phyloP scores from a whole-genome alignment of 345 rosid species.

The Hypericum perforatum region DNA sequence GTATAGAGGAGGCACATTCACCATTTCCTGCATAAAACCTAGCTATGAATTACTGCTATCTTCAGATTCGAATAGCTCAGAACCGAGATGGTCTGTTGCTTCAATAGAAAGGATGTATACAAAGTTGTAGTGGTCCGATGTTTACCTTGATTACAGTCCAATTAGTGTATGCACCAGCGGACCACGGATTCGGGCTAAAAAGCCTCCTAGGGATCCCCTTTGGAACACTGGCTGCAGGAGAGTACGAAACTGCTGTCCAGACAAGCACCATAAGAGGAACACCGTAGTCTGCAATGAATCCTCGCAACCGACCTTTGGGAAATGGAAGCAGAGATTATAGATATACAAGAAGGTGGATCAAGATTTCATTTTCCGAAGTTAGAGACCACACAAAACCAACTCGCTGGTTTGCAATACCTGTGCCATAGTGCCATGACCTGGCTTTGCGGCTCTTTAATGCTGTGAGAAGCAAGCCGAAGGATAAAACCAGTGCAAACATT shows the following conservation, averaged over 20 bases:
- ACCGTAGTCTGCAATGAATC: constrained; percentile 83
- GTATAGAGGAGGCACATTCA: constrained; percentile 67
- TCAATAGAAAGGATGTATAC: neutral
- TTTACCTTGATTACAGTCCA: constrained; percentile 79
- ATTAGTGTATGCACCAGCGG: constrained; percentile 73
- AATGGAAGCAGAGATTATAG: neutral
- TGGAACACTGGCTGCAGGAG: constrained; percentile 61
- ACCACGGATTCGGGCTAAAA: constrained; percentile 97
- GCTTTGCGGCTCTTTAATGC: constrained; percentile 75
- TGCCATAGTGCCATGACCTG: constrained; percentile 81
- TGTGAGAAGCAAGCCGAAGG: constrained; percentile 70
- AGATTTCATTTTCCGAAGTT: too few relatives aligned
- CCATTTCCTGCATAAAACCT: constrained; percentile 54
- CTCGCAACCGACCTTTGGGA: constrained; percentile 58
- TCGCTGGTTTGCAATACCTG: constrained; percentile 31
- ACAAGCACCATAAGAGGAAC: constrained; percentile 86
- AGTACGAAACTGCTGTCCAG: constrained; percentile 78
- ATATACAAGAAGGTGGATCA: neutral
- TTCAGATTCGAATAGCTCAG: constrained; percentile 2
- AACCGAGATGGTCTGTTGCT: neutral
- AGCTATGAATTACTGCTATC: constrained; percentile 14
- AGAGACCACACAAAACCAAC: too few relatives aligned
- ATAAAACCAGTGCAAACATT: constrained; percentile 75
- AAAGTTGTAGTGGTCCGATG: constrained; percentile 5
- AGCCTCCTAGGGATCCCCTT: constrained; percentile 87